Evolutionary conservation across 192 early-diverging fungal species (phyloP).

Genomic region (Coemansia sp.): DNA sequence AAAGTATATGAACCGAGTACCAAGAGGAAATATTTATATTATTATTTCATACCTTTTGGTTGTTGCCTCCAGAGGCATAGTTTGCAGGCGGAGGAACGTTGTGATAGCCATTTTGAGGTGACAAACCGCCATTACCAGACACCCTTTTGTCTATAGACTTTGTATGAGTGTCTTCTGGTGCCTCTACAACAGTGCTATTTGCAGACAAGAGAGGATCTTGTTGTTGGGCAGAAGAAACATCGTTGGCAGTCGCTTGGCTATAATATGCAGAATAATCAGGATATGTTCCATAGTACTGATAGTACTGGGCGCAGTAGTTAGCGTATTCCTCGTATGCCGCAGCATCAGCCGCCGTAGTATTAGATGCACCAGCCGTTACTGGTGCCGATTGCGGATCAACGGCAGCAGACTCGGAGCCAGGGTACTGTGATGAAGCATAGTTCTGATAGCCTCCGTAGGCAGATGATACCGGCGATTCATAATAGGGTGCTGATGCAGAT

Average conservation of each 20-base stretch:
- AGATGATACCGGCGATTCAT: not conserved
- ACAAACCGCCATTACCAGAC: not conserved
- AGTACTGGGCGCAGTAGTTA: conserved; percentile 41
- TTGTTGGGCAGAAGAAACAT: conserved; percentile 3
- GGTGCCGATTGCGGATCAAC: not conserved
- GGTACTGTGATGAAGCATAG: too few relatives aligned
- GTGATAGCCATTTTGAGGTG: conserved; percentile 23
- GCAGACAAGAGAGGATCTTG: too few relatives aligned
- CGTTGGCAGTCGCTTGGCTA: conserved; percentile 4
- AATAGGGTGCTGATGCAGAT: not conserved
- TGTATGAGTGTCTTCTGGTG: not conserved
- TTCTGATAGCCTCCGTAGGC: not conserved
- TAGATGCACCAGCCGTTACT: not conserved
- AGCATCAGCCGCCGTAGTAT: conserved; percentile 1
- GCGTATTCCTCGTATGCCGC: conserved; percentile 33
- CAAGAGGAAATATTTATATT: too few relatives aligned
- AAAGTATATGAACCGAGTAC: too few relatives aligned
- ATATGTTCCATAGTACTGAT: conserved; percentile 47
- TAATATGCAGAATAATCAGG: conserved; percentile 40
- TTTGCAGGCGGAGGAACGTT: conserved; percentile 39
- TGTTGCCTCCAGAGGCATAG: conserved; percentile 19
- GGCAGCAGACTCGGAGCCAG: not conserved
- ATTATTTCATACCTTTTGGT: conserved; percentile 31
- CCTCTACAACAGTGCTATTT: not conserved
- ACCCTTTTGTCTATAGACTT: not conserved